Evolutionary conservation across 371 early-diverging fungal genomes (phyloP).

Genomic region (Rhizopus delemar): DNA sequence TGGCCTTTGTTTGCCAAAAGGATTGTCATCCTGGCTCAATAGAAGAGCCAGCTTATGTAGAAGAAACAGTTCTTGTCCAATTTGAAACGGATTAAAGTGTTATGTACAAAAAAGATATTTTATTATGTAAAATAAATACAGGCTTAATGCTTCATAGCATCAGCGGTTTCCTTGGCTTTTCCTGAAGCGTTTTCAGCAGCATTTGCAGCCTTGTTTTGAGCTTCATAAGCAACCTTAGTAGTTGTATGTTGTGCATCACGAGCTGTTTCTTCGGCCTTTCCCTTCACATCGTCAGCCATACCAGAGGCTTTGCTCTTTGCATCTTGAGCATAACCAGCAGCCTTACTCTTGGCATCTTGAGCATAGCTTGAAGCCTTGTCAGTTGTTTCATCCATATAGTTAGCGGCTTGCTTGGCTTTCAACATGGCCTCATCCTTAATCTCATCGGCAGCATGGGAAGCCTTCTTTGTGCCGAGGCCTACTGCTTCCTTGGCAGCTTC

Average conservation of each 20-base stretch:
- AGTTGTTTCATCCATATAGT: constrained; percentile 18
- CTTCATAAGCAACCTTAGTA: background rate
- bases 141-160: background rate
- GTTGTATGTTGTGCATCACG: background rate
- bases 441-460: constrained; percentile 18
- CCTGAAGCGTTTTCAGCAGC: background rate
- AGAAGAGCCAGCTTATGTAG: constrained; percentile 53
- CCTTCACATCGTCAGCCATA: background rate
- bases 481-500: constrained; percentile 29
- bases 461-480: constrained; percentile 28
- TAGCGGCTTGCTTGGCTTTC: constrained; percentile 16
- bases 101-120: constrained; percentile 9
- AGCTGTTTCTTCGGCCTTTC: background rate
- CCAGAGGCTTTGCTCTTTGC: background rate
- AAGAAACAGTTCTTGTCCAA: constrained; percentile 70
- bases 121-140: constrained; percentile 9
- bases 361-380: background rate
- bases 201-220: constrained; percentile 16
- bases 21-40: constrained; percentile 68
- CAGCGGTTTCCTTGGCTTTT: constrained; percentile 11
- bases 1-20: constrained; percentile 79
- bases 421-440: constrained; percentile 21
- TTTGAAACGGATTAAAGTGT: constrained; percentile 56
- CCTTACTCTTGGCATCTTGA: background rate
- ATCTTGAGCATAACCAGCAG: constrained; percentile 1